Percentiles rank a stretch among this genome's conserved stretches.
phyloP scores from a whole-genome alignment of 768 basidiomycete species.

The Lactarius trivialis region DNA sequence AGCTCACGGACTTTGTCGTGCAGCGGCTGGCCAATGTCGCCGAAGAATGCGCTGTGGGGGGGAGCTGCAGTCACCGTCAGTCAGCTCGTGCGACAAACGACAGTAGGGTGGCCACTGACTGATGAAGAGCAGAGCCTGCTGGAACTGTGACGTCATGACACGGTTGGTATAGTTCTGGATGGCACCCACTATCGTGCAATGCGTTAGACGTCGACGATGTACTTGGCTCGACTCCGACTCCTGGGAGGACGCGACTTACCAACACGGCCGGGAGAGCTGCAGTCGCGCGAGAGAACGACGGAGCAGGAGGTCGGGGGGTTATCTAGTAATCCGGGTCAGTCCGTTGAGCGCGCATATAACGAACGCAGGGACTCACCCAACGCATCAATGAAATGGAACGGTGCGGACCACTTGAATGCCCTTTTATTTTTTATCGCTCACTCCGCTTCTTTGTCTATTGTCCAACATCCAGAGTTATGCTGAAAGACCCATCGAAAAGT shows the following conservation, averaged over 20 bases:
- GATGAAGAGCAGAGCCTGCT: conserved; percentile 49
- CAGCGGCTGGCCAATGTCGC: conserved; percentile 46
- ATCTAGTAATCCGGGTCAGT: conserved; percentile 16
- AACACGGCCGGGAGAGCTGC: conserved; percentile 32
- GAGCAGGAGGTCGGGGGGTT: conserved; percentile 46
- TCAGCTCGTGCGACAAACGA: neutral
- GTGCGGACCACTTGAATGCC: conserved; percentile 27
- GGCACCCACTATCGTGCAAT: conserved; percentile 36
- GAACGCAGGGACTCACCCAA: conserved; percentile 25
- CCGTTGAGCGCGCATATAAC: neutral
- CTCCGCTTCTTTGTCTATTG: too few species aligned
- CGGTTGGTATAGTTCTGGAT: conserved; percentile 53
- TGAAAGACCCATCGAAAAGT: too few species aligned
- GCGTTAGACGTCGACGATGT: neutral
- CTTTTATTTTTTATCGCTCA: too few species aligned
- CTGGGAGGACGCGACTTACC: conserved; percentile 19
- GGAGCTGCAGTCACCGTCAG: neutral
- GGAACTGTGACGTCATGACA: conserved; percentile 38
- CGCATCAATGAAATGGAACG: conserved; percentile 46
- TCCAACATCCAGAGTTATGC: too few species aligned
- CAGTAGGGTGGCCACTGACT: conserved; percentile 23
- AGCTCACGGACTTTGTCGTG: conserved; percentile 33
- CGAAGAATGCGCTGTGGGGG: conserved; percentile 31
- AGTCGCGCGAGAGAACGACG: conserved; percentile 42
- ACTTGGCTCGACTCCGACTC: neutral